Base-by-base conservation (phyloP, 2,329 filamentous ascomycete genomes). In the Juglanconis sp. region DNA sequence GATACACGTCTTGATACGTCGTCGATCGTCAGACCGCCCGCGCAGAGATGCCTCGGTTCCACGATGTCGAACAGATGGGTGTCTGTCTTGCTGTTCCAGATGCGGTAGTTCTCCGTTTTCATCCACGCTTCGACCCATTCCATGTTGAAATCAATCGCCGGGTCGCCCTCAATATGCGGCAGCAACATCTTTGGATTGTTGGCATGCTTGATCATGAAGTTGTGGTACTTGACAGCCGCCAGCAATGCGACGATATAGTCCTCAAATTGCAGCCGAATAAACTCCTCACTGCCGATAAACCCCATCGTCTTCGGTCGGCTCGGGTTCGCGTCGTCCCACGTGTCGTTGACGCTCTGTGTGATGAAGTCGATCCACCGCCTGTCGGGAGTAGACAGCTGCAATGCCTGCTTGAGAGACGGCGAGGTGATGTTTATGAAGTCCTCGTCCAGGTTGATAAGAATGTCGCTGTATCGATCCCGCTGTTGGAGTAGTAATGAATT, bases 311-410 rank as follows among this genome's bases (percentile, higher is more conserved):
- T 97, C n/a, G 95, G 95, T 52, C 91, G 84, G 64, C 87, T 86
- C 0, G 95, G 95, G 69, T 98, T 94, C 4, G 87, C 80, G 47
- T 96, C 92, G 71, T 99, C 95, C 95, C 95, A 99, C 0, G 95
- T 97, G 65, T 98, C 92, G 68, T 95, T 91, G 30, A 99, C 91
- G 44, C 92, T 90, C 68, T 96, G 91, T 0, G 92, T 96, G 57
- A 99, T 83, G 68, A 92, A 93, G 75, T 99, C 95, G 67, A 99
- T 97, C 94, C 95, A 99, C 60, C 95, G 84, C 61, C 95, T 85
- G 71, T 99, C 95, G 1, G 95, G 90, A 9, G 87, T 87, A 0
- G 95, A 95, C 2, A 99, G 84, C 1, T 85, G 76, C 5, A 98
- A 80, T 1, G 92, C 92, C 42, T 81, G 77, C 53, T 89, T 87